Evolutionary conservation across 2,329 filamentous ascomycete species (phyloP).

Genomic region (Paecilomyces niveus): DNA sequence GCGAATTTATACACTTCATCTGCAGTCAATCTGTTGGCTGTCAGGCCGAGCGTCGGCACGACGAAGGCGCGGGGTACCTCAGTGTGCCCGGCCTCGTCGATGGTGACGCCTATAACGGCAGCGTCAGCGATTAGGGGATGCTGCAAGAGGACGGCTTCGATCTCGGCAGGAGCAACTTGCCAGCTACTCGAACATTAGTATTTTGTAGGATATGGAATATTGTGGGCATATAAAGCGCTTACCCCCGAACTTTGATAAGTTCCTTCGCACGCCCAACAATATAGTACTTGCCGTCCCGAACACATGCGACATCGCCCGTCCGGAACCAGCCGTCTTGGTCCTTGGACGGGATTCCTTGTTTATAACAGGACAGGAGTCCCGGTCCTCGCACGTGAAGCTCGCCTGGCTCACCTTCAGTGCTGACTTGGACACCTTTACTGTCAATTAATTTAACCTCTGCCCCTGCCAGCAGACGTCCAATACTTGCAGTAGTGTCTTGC

Average conservation of each 20-base stretch:
- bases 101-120: slow-evolving; percentile 39
- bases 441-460: slow-evolving; percentile 32
- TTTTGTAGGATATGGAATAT: background rate
- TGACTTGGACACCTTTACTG: slow-evolving; percentile 22
- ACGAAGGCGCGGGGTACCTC: slow-evolving; percentile 42
- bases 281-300: slow-evolving; percentile 29
- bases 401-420: slow-evolving; percentile 23
- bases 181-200: slow-evolving; percentile 22
- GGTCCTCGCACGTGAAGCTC: slow-evolving; percentile 37
- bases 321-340: slow-evolving; percentile 36
- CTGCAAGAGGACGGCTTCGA: slow-evolving; percentile 40
- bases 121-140: slow-evolving; percentile 40
- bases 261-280: slow-evolving; percentile 38
- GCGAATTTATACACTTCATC: slow-evolving; percentile 39
- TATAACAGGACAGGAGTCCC: slow-evolving; percentile 31
- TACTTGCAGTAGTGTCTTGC: slow-evolving; percentile 38
- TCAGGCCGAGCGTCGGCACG: slow-evolving; percentile 24
- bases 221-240: slow-evolving; percentile 2
- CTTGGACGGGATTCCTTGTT: slow-evolving; percentile 26
- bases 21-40: slow-evolving; percentile 20
- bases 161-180: slow-evolving; percentile 43
- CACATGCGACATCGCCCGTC: slow-evolving; percentile 36
- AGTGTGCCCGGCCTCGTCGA: slow-evolving; percentile 20
- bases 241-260: slow-evolving; percentile 42
- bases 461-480: slow-evolving; percentile 40